phyloP scores from a whole-genome alignment of 192 early-diverging fungal species.

The Phlyctochytrium bullatum region DNA sequence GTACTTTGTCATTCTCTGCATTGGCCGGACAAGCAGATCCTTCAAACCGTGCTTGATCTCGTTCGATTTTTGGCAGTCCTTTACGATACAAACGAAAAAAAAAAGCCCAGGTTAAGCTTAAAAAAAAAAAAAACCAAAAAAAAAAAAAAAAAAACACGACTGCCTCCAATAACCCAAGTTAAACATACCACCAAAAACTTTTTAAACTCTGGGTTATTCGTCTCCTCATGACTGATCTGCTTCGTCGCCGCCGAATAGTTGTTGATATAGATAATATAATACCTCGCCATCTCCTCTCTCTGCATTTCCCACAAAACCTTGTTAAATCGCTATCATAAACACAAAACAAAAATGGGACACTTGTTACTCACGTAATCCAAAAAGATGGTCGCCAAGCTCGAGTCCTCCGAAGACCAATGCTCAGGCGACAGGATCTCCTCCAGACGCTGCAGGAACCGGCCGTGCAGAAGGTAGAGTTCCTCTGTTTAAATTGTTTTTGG shows the following conservation, averaged over 20 bases:
- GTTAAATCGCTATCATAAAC: not conserved
- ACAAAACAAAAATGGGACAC: constrained; percentile 3
- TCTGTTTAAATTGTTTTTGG: no score
- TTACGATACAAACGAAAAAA: no score
- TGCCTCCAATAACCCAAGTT: not conserved
- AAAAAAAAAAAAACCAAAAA: no score
- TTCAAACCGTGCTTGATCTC: constrained; percentile 26
- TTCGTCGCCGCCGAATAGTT: constrained; percentile 34
- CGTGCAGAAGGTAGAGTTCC: constrained; percentile 37
- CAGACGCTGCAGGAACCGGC: constrained; percentile 29
- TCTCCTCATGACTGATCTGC: constrained; percentile 33
- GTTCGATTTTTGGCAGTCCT: constrained; percentile 10
- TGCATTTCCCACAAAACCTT: no score
- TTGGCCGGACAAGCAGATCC: constrained; percentile 37
- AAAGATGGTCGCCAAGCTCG: constrained; percentile 38
- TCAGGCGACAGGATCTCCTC: constrained; percentile 31
- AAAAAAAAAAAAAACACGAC: no score
- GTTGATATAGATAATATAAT: constrained; percentile 41
- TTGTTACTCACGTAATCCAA: constrained; percentile 30
- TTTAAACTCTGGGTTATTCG: constrained; percentile 34
- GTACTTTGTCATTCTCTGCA: constrained; percentile 45
- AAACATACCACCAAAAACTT: constrained; percentile 10
- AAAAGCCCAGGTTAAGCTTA: no score
- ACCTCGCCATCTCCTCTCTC: constrained; percentile 34
- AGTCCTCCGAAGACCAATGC: constrained; percentile 32